Evolutionary conservation across 2,329 filamentous ascomycete genomes (phyloP).

Genomic region (Fusarium vanettenii): DNA sequence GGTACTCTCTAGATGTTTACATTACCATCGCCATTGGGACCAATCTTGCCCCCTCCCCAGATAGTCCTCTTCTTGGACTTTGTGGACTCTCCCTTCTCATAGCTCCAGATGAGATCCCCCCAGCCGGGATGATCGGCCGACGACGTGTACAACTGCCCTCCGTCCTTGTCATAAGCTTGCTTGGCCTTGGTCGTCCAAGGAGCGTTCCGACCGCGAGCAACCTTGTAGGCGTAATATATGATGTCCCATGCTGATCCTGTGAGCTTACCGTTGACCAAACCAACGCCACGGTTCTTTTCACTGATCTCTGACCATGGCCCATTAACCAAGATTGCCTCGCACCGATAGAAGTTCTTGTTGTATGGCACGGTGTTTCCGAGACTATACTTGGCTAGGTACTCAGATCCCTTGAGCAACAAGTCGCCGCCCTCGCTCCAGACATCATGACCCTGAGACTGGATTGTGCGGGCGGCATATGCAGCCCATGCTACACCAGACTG

Average conservation of each 20-base stretch:
- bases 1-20: background rate
- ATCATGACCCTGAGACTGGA: slow-evolving; percentile 51
- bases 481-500: slow-evolving; percentile 49
- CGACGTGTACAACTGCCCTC: background rate
- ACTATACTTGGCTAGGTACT: slow-evolving; percentile 55
- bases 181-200: background rate
- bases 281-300: slow-evolving; percentile 1
- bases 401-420: slow-evolving; percentile 49
- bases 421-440: slow-evolving; percentile 47
- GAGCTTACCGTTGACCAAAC: background rate
- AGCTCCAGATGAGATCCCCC: slow-evolving; percentile 3
- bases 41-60: slow-evolving; percentile 6
- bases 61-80: background rate
- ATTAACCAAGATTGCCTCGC: slow-evolving; percentile 53
- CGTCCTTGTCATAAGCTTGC: background rate
- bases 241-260: background rate
- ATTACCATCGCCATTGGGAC: background rate
- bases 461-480: slow-evolving; percentile 47
- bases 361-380: slow-evolving; percentile 49
- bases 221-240: background rate
- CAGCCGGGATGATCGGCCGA: background rate
- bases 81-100: background rate
- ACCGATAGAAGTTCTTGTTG: slow-evolving; percentile 50
- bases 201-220: background rate
- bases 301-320: slow-evolving; percentile 48